Conservation (phyloP, 1,284 basidiomycete species). For the Boletus sp. region DNA sequence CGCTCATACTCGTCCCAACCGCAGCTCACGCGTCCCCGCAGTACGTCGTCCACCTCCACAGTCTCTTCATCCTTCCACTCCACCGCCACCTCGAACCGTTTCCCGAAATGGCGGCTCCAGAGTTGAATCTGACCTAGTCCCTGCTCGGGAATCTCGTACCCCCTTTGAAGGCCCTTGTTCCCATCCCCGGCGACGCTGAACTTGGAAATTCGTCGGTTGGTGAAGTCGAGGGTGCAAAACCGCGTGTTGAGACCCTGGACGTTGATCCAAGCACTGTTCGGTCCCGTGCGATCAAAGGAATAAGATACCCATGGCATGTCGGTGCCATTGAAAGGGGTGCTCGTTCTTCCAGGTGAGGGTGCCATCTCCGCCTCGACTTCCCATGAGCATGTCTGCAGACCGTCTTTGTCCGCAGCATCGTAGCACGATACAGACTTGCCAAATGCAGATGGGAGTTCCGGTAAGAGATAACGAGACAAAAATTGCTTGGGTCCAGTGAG, state of each 20-base stretch:
- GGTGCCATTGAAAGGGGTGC: background rate
- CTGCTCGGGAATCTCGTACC: conserved; percentile 41
- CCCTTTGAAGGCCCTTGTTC: conserved; percentile 40
- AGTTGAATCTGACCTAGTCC: conserved; percentile 51
- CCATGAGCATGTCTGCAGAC: conserved; percentile 41
- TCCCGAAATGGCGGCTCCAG: conserved; percentile 71
- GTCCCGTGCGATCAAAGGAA: conserved; percentile 37
- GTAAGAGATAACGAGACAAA: conserved; percentile 44
- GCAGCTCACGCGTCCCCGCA: conserved; percentile 57
- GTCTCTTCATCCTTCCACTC: conserved; percentile 34
- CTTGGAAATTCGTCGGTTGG: conserved; percentile 43
- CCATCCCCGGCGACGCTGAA: conserved; percentile 41
- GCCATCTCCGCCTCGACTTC: conserved; percentile 29
- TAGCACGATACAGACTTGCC: conserved; percentile 27
- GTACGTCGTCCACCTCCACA: conserved; percentile 25
- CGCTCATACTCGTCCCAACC: conserved; percentile 70
- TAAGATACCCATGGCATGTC: conserved; percentile 35
- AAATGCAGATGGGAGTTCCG: conserved; percentile 53
- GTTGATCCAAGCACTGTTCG: conserved; percentile 42
- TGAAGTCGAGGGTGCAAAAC: conserved; percentile 61
- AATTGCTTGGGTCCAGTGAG: conserved; percentile 50
- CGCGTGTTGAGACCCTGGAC: conserved; percentile 61
- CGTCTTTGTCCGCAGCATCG: conserved; percentile 18
- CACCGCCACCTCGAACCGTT: conserved; percentile 55
- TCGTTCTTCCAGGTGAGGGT: conserved; percentile 34